Evolutionary conservation across 345 rosid genomes (phyloP).

Genomic region (Eucalyptus leucophloia): DNA sequence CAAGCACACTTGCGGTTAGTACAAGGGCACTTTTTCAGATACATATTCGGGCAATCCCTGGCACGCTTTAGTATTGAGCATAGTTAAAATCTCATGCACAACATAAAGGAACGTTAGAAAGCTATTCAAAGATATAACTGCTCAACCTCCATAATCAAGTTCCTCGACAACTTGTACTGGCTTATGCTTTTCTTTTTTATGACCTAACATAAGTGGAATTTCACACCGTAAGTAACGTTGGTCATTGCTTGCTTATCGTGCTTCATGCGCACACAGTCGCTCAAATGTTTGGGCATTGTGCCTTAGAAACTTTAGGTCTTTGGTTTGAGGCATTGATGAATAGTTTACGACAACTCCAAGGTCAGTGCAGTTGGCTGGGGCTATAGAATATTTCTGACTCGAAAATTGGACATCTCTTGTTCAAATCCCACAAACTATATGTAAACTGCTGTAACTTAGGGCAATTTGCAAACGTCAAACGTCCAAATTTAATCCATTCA

Average conservation of each 20-base stretch:
- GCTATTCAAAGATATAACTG: too few species aligned
- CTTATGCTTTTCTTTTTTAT: not conserved
- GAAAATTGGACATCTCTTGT: not conserved
- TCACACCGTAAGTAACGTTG: too few species aligned
- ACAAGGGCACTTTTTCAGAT: too few species aligned
- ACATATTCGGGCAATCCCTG: too few species aligned
- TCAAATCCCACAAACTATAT: not conserved
- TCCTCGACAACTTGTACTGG: too few species aligned
- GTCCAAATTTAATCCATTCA: not conserved
- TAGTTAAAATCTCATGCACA: too few species aligned
- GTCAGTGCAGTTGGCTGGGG: not conserved
- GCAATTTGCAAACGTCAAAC: accelerated
- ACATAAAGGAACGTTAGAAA: too few species aligned
- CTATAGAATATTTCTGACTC: not conserved
- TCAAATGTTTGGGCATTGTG: not conserved
- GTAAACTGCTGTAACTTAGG: not conserved
- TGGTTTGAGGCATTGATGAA: not conserved
- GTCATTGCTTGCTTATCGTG: not conserved
- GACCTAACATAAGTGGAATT: not conserved
- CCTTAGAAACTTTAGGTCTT: not conserved
- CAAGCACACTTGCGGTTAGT: too few species aligned
- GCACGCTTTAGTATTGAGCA: too few species aligned
- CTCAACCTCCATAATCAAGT: too few species aligned
- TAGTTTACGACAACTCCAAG: not conserved
- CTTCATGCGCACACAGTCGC: not conserved